Evolutionary conservation across 2,329 filamentous ascomycete genomes (phyloP).

Genomic region (Lomentospora prolificans): DNA sequence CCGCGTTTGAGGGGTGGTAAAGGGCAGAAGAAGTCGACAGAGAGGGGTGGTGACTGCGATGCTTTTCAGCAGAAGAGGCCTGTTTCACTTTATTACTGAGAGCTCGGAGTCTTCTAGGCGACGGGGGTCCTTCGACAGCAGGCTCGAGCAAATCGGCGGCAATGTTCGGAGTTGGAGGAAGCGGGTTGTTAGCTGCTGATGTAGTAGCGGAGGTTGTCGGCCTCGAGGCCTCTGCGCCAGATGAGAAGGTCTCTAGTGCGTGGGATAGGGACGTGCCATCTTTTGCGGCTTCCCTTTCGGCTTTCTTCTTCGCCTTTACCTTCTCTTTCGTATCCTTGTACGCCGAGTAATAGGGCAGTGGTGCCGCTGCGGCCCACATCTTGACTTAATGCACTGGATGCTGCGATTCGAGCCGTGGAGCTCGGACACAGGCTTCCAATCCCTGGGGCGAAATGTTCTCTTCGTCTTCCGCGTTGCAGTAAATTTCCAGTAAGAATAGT

Average conservation of each 20-base stretch:
- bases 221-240: neutral
- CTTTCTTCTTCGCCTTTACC: neutral
- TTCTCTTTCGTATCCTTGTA: slow-evolving; percentile 9
- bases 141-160: slow-evolving; percentile 42
- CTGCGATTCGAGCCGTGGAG: slow-evolving; percentile 13
- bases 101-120: slow-evolving; percentile 48
- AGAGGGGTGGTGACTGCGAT: slow-evolving; percentile 20
- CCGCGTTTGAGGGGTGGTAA: slow-evolving; percentile 25
- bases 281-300: slow-evolving; percentile 6
- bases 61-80: slow-evolving; percentile 36
- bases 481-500: neutral
- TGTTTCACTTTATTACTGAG: slow-evolving; percentile 50
- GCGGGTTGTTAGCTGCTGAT: neutral
- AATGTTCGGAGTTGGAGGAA: neutral
- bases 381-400: slow-evolving; percentile 14
- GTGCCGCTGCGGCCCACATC: slow-evolving; percentile 13
- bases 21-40: neutral
- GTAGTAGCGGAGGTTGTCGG: slow-evolving; percentile 8
- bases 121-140: slow-evolving; percentile 50
- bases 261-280: slow-evolving; percentile 9
- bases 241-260: slow-evolving; percentile 1
- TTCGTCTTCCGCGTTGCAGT: neutral
- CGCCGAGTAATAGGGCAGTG: slow-evolving; percentile 15
- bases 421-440: slow-evolving; percentile 10
- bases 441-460: neutral